These are phyloP conservation scores for Solanum pimpinellifolium DNA, from an alignment of 257 asterid genomes.

Conservation along the genomic window DNA sequence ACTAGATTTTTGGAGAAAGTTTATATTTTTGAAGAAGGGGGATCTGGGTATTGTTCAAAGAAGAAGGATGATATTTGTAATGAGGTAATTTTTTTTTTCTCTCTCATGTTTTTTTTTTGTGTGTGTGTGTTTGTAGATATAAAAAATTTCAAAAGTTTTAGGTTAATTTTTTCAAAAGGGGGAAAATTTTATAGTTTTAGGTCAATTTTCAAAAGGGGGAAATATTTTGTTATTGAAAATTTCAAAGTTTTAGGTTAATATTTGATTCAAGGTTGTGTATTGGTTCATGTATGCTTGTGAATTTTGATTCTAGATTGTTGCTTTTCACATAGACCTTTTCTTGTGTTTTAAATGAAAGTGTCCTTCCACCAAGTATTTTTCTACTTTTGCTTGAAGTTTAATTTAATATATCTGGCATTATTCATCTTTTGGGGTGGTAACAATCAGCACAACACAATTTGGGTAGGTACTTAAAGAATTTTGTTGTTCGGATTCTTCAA, in stretches of 20 bases:
- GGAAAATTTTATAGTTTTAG: background rate
- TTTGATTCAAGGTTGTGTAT: background rate
- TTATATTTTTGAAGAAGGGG: slow-evolving; percentile 62
- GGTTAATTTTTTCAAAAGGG: background rate
- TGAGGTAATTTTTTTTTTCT: slow-evolving; percentile 23
- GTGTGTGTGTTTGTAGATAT: background rate
- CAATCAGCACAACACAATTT: background rate
- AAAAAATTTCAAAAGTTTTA: background rate
- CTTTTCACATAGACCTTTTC: background rate
- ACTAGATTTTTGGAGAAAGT: slow-evolving; percentile 55
- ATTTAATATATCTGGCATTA: background rate
- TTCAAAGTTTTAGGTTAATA: no score
- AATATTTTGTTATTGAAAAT: no score
- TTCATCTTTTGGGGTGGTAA: background rate
- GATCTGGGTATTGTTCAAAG: slow-evolving; percentile 69
- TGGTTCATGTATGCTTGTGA: background rate
- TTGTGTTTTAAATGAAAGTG: background rate
- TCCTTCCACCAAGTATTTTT: background rate
- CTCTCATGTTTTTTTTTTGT: background rate
- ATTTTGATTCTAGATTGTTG: background rate
- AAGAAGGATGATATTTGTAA: slow-evolving; percentile 57
- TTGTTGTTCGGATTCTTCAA: background rate
- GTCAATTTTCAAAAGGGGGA: no score
- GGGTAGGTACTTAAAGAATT: background rate
- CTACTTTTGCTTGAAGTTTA: background rate